Evolutionary conservation across 1,139 yeast genomes (phyloP).

Genomic region (Pichia terricola): DNA sequence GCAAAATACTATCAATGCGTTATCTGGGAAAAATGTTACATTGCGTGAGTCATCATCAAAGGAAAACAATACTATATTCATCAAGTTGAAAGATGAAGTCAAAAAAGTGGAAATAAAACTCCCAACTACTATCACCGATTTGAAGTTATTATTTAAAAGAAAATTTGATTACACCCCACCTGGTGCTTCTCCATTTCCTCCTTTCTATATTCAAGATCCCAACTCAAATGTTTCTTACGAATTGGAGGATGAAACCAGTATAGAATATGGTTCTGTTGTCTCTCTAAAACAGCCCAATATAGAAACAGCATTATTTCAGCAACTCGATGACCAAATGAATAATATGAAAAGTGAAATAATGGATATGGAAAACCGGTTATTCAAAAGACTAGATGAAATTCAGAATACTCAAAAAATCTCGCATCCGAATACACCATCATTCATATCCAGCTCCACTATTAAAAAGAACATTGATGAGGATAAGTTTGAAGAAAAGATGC

Average conservation of each 20-base stretch:
- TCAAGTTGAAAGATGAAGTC: slow-evolving; percentile 45
- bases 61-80: slow-evolving; percentile 7
- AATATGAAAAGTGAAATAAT: slow-evolving; percentile 30
- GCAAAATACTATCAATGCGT: slow-evolving; percentile 3
- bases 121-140: slow-evolving; percentile 29
- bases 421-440: background rate
- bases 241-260: slow-evolving; percentile 64
- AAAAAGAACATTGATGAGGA: slow-evolving; percentile 5
- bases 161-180: slow-evolving; percentile 73
- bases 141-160: slow-evolving; percentile 73
- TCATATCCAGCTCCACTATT: background rate
- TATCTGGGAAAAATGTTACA: slow-evolving; percentile 1
- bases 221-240: slow-evolving; percentile 59
- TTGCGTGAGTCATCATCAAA: background rate
- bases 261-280: slow-evolving; percentile 51
- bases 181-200: slow-evolving; percentile 52
- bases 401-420: slow-evolving; percentile 1
- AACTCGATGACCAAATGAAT: slow-evolving; percentile 17
- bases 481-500: slow-evolving; percentile 9
- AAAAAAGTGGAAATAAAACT: slow-evolving; percentile 39
- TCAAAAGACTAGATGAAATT: slow-evolving; percentile 26
- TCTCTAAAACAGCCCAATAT: slow-evolving; percentile 32
- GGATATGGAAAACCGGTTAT: slow-evolving; percentile 24
- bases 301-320: slow-evolving; percentile 12
- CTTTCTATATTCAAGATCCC: slow-evolving; percentile 65